Base-by-base conservation (phyloP, 192 early-diverging fungal species). In the Entophlyctis luteolus region DNA sequence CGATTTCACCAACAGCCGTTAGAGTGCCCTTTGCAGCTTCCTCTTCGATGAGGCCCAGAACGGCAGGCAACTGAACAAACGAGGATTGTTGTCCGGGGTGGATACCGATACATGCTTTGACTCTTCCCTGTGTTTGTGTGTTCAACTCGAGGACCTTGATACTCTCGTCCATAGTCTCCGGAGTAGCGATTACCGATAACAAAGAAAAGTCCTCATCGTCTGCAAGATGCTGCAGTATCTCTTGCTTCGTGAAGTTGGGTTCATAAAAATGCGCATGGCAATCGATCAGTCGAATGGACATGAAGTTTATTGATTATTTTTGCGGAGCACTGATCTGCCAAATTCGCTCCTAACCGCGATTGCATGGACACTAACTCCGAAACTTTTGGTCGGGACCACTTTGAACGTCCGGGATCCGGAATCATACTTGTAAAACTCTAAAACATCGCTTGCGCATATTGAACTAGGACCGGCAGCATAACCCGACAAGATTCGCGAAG, bases 371-470 rank as follows among this genome's bases (percentile, higher is more conserved):
- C 68, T 72, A 22, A 70, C 34, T 4, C 81, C 77, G 63, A 80
- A 83, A 65, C 70, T 71, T 38, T 67, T 36, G 0, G 82, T 84
- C n/a, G 82, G 79, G 0, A 84, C 42, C 4, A 50, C 32, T 56
- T 78, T 80, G 62, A 84, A 84, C 29, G 65, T 59, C 28, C 83
- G 54, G 4, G 76, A 68, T 1, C 80, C 83, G 25, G 56, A 72
- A 55, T 84, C 83, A 42, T 84, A 84, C 63, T 84, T 84, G 72
- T 82, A 84, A 60, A 71, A 82, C 48, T 79, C 76, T 18, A 71
- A 14, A 3, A 84, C 75, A 20, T 65, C 71, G 6, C 33, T 20
- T 6, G 57, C 55, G 20, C 58, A 49, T 4, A 84, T 37, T 14
- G 62, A 71, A 48, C 71, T 72, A 6, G 83, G 83, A 1, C 78